Conservation (phyloP, 75 land plant species). For the Chamaecyparis obtusa region DNA sequence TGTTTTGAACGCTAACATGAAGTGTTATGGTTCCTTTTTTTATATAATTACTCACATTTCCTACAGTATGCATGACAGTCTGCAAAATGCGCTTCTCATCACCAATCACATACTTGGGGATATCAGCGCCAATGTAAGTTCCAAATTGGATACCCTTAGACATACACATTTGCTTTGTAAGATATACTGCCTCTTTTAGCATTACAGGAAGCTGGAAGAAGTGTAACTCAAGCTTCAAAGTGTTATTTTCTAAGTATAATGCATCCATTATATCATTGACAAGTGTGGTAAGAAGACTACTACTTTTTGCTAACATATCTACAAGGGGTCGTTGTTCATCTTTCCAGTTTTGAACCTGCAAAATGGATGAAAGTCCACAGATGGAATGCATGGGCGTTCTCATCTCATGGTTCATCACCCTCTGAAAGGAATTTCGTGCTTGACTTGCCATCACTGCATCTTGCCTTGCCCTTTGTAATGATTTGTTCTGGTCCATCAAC, state of each 20-base stretch:
- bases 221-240: conserved; percentile 44
- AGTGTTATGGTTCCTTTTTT: conserved; percentile 44
- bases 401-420: conserved; percentile 84
- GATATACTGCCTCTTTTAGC: conserved; percentile 58
- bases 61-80: conserved; percentile 72
- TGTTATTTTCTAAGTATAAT: conserved; percentile 52
- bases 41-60: conserved; percentile 46
- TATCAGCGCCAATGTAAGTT: conserved; percentile 40
- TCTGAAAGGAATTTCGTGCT: conserved; percentile 73
- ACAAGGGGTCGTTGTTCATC: conserved; percentile 56
- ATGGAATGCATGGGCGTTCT: conserved; percentile 82
- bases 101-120: conserved; percentile 66
- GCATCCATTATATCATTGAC: conserved; percentile 71
- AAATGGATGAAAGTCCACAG: conserved; percentile 60
- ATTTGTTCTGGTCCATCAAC: conserved; percentile 63
- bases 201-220: conserved; percentile 56
- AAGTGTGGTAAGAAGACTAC: conserved; percentile 56
- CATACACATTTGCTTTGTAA: conserved; percentile 58
- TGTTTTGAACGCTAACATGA: conserved; percentile 31
- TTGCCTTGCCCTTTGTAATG: conserved; percentile 48
- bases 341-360: conserved; percentile 50
- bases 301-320: conserved; percentile 60
- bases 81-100: conserved; percentile 76
- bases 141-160: conserved; percentile 48
- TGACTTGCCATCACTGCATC: conserved; percentile 74